These are phyloP conservation scores for Xerocomus potaroensis DNA, from an alignment of 768 basidiomycete genomes.

Conservation along the genomic window DNA sequence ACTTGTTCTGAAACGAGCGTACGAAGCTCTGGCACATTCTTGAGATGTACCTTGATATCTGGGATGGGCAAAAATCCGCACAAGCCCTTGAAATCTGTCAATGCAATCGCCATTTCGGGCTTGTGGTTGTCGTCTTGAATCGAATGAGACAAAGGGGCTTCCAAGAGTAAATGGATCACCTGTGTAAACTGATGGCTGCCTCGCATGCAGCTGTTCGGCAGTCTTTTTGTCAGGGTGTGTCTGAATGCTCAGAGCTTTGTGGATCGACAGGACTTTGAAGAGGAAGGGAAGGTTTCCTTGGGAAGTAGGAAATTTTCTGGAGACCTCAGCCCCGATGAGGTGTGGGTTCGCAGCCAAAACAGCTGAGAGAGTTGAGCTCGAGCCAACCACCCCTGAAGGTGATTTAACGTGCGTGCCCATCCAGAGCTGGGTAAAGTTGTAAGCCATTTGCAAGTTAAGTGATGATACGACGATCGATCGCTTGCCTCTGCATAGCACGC, in stretches of 20 bases:
- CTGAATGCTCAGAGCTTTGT: constrained; percentile 88
- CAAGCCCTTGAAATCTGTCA: constrained; percentile 85
- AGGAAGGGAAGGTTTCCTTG: constrained; percentile 81
- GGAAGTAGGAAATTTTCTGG: constrained; percentile 48
- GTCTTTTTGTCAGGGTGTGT: constrained; percentile 87
- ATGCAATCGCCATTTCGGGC: constrained; percentile 97
- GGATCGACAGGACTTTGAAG: constrained; percentile 88
- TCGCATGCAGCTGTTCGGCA: constrained; percentile 62
- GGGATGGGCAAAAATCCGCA: constrained; percentile 89
- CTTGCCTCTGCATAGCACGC: constrained; percentile 91
- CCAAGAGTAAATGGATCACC: constrained; percentile 42
- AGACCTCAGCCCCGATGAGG: constrained; percentile 61
- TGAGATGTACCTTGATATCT: constrained; percentile 64
- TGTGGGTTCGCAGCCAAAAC: constrained; percentile 63
- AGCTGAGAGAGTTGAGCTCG: constrained; percentile 46
- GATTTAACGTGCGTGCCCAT: constrained; percentile 94
- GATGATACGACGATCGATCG: background rate
- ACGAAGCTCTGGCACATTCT: constrained; percentile 69
- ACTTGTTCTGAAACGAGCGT: constrained; percentile 61
- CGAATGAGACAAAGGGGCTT: constrained; percentile 7
- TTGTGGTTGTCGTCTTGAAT: constrained; percentile 91
- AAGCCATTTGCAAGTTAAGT: background rate
- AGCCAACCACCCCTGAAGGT: constrained; percentile 52
- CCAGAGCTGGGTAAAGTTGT: constrained; percentile 66
- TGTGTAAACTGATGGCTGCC: constrained; percentile 84